phyloP scores from a whole-genome alignment of 2,329 filamentous ascomycete genomes.

The Epichloe typhina region DNA sequence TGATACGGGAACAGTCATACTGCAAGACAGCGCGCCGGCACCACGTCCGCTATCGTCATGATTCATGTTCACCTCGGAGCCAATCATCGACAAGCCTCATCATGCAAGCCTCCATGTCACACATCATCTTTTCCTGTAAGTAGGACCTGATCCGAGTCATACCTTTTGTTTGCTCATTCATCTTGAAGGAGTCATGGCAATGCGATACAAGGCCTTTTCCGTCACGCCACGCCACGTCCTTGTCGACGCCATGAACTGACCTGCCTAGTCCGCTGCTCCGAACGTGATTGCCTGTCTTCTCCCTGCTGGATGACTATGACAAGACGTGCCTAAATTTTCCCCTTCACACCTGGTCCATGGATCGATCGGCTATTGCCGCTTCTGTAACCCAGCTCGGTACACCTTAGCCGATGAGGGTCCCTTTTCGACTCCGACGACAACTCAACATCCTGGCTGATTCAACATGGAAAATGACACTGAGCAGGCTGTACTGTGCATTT shows the following conservation, averaged over 20 bases:
- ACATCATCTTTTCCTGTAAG: not conserved
- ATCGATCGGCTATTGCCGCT: not conserved
- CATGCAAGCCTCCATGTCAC: constrained; percentile 1
- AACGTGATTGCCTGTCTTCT: not conserved
- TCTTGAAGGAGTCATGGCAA: not conserved
- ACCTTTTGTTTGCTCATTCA: not conserved
- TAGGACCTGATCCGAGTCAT: constrained; percentile 1
- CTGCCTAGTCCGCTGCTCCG: not conserved
- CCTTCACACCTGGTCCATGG: not conserved
- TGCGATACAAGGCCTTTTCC: not conserved
- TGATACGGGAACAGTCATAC: not conserved
- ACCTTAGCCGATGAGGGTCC: too few relatives aligned
- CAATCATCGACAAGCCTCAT: constrained; percentile 1
- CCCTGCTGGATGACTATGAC: too few relatives aligned
- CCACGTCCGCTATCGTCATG: not conserved
- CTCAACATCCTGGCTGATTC: too few relatives aligned
- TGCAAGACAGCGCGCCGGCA: not conserved
- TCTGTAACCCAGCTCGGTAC: not conserved
- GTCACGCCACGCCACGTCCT: not conserved
- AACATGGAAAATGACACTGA: too few relatives aligned
- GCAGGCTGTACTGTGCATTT: too few relatives aligned
- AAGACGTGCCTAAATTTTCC: too few relatives aligned
- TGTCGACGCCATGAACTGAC: not conserved
- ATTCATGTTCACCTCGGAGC: constrained; percentile 1
- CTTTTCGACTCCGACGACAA: not conserved